Base-by-base conservation (phyloP, 305 asterid species). In the Solanum aculeatissimum region DNA sequence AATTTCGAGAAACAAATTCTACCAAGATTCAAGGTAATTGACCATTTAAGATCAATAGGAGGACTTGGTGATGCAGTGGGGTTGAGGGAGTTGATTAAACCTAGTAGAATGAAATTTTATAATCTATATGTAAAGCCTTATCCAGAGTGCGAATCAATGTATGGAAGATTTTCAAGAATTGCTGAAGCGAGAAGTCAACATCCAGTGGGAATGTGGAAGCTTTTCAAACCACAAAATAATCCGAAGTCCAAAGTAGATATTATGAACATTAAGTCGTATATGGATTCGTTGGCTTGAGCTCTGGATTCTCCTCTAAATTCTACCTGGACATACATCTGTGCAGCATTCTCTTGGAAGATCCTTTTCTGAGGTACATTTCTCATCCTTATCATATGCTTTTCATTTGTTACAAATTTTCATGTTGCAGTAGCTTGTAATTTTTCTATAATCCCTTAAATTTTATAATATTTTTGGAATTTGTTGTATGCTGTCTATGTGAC, bases 131-230 rank as follows among this genome's bases (percentile, higher is more conserved):
- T 94, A 55, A 95, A 95, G 92, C 98, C 98, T 15, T 96, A 96
- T 87, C 98, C 98, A 8, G 97, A 95, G 85, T 93, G 98, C 82
- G 98, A 96, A 75, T 77, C 89, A 89, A 89, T 94, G 12, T 95
- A 96, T 60, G 98, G 98, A 54, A 94, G 94, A 87, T 90, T 90
- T 84, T 86, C 87, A 43, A 83, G 78, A 69, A 88, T 72, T 55
- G 83, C 66, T 77, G 83, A 82, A 51, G 87, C 55, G 85, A 91
- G 79, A 71, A 90, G 58, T 45, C 89, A 87, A 27, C 98, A 92
- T 86, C 95, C 97, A 4, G 88, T 89, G 69, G 99, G 98, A 69
- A 83, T 96, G 95, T 96, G 98, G 99, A 96, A 92, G 90, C 96
- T 93, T 82, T 94, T 96, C 69, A 86, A 25, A 89, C 99, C 98